Conservation (phyloP, 176 grass and related monocot species). For the Urochloa ruziziensis region DNA sequence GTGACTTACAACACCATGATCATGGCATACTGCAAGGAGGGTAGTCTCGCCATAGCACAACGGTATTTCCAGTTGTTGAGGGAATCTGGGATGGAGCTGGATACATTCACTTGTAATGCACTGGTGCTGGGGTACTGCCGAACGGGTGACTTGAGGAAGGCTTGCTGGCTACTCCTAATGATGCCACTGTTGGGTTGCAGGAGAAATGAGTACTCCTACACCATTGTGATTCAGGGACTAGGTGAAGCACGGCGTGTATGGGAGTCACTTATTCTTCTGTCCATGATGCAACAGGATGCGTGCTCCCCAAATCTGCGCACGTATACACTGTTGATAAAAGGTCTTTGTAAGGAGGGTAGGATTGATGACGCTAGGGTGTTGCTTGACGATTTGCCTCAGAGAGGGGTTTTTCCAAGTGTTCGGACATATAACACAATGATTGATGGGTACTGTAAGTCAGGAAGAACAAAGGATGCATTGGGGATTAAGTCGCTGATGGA, state of each 20-base stretch:
- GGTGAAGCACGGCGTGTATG: constrained; percentile 25
- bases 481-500: constrained; percentile 56
- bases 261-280: constrained; percentile 54
- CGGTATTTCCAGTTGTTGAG: constrained; percentile 53
- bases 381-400: constrained; percentile 69
- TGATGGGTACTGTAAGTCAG: constrained; percentile 50
- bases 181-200: constrained; percentile 65
- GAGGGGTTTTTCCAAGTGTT: constrained; percentile 47
- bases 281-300: constrained; percentile 55
- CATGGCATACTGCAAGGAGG: constrained; percentile 69
- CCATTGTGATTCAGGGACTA: constrained; percentile 71
- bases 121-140: constrained; percentile 58
- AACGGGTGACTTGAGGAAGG: constrained; percentile 44
- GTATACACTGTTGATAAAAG: constrained; percentile 55
- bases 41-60: constrained; percentile 43
- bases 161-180: constrained; percentile 77
- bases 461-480: constrained; percentile 42
- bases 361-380: constrained; percentile 38
- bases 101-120: constrained; percentile 64
- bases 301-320: constrained; percentile 65
- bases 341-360: constrained; percentile 66
- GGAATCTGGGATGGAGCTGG: constrained; percentile 39
- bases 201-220: constrained; percentile 81
- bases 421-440: constrained; percentile 64
- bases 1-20: constrained; percentile 78